Conservation (phyloP, 495 filamentous ascomycete species). For the Trichocladium uniseriatum region DNA sequence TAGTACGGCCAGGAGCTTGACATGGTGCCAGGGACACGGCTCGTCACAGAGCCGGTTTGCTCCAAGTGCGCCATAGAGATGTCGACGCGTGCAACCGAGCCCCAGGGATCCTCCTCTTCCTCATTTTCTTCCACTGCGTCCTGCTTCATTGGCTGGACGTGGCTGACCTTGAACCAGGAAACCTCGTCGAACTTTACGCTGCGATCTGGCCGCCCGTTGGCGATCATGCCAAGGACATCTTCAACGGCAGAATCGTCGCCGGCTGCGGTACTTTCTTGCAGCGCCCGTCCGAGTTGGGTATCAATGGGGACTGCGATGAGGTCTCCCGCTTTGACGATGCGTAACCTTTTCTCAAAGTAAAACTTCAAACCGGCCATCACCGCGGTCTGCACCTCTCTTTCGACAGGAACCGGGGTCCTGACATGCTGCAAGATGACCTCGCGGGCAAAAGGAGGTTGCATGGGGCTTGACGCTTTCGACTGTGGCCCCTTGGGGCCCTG, state of each 20-base stretch:
- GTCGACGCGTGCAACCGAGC: conserved; percentile 72
- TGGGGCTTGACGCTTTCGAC: conserved; percentile 42
- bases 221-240: conserved; percentile 45
- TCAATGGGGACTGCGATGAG: conserved; percentile 81
- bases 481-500: conserved; percentile 29
- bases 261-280: conserved; percentile 51
- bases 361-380: conserved; percentile 76
- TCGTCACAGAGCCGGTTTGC: conserved; percentile 73
- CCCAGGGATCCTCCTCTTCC: conserved; percentile 64
- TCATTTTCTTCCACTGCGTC: conserved; percentile 33
- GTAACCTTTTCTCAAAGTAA: conserved; percentile 68
- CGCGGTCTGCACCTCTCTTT: conserved; percentile 70
- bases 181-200: conserved; percentile 47
- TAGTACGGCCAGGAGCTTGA: conserved; percentile 80
- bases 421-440: conserved; percentile 88
- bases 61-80: conserved; percentile 76
- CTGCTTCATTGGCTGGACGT: conserved; percentile 54
- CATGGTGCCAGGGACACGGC: conserved; percentile 63
- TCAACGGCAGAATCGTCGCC: conserved; percentile 57
- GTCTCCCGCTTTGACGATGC: conserved; percentile 77
- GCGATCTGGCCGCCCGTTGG: conserved; percentile 26
- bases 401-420: conserved; percentile 77
- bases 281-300: conserved; percentile 62
- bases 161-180: conserved; percentile 83
- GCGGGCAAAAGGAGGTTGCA: conserved; percentile 74